phyloP scores from a whole-genome alignment of 2,329 filamentous ascomycete genomes.

The Ceratocystis destructans region DNA sequence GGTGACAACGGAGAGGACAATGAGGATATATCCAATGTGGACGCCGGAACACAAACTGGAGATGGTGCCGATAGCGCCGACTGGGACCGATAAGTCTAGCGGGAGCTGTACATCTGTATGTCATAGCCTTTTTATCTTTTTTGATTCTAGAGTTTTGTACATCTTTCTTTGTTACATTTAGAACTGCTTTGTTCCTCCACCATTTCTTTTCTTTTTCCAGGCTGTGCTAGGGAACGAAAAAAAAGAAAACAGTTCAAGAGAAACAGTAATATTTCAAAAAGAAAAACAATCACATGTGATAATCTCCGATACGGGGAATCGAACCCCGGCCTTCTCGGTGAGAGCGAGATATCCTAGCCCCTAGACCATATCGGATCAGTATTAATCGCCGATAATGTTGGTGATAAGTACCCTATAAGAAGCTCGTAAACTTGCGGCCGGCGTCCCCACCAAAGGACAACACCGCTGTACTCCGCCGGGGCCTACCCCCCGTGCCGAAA shows the following conservation, averaged over 20 bases:
- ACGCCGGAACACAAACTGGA: neutral
- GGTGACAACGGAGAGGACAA: neutral
- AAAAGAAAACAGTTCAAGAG: too few species aligned
- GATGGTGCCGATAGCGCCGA: neutral
- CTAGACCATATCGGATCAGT: constrained; percentile 15
- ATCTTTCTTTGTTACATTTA: neutral
- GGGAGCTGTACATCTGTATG: too few species aligned
- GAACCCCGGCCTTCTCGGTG: constrained; percentile 22
- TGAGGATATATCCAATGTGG: neutral
- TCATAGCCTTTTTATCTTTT: neutral
- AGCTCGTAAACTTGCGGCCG: too few species aligned
- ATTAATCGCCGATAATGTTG: too few species aligned
- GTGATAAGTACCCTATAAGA: too few species aligned
- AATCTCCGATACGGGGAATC: constrained; percentile 22
- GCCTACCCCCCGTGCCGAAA: too few species aligned
- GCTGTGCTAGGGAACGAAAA: neutral
- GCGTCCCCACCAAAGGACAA: too few species aligned
- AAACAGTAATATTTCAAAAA: too few species aligned
- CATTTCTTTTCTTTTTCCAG: neutral
- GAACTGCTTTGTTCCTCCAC: neutral
- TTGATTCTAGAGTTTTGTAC: neutral
- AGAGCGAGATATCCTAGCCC: constrained; percentile 12
- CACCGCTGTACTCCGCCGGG: too few species aligned
- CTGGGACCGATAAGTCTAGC: neutral
- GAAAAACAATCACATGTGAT: too few species aligned